Conservation (phyloP, 768 basidiomycete genomes). For the Bullera alba region DNA sequence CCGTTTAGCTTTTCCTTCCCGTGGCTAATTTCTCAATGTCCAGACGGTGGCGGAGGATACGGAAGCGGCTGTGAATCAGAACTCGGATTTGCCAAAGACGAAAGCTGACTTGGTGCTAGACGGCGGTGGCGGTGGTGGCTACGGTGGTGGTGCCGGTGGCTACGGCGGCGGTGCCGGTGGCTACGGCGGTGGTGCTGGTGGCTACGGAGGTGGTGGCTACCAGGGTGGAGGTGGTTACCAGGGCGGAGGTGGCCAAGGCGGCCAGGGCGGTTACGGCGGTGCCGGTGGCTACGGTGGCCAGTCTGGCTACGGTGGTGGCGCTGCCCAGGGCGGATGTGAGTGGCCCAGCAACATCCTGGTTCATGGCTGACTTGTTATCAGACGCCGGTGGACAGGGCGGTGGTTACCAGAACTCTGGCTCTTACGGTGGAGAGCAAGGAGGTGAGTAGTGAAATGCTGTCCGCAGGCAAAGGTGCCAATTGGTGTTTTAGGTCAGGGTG, state of each 20-base stretch:
- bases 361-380: not conserved
- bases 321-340: slow-evolving; percentile 1
- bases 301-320: slow-evolving; percentile 6
- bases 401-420: not conserved
- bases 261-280: slow-evolving; percentile 24
- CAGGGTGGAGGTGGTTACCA: slow-evolving; percentile 25
- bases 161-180: slow-evolving; percentile 37
- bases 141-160: slow-evolving; percentile 44
- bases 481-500: slow-evolving; percentile 1
- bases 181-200: slow-evolving; percentile 26
- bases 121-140: slow-evolving; percentile 50
- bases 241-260: slow-evolving; percentile 40
- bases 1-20: slow-evolving; percentile 53
- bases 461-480: not conserved
- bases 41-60: slow-evolving; percentile 45
- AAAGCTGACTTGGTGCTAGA: slow-evolving; percentile 18
- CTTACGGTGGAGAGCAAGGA: not conserved
- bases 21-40: not conserved
- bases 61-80: slow-evolving; percentile 31
- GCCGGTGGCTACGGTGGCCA: slow-evolving; percentile 18
- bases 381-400: slow-evolving; percentile 1
- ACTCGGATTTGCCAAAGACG: slow-evolving; percentile 5
- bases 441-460: not conserved
- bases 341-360: not conserved
- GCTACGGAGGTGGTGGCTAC: slow-evolving; percentile 34